Base-by-base conservation (phyloP, 2,329 filamentous ascomycete species). In the Drechmeria coniospora region DNA sequence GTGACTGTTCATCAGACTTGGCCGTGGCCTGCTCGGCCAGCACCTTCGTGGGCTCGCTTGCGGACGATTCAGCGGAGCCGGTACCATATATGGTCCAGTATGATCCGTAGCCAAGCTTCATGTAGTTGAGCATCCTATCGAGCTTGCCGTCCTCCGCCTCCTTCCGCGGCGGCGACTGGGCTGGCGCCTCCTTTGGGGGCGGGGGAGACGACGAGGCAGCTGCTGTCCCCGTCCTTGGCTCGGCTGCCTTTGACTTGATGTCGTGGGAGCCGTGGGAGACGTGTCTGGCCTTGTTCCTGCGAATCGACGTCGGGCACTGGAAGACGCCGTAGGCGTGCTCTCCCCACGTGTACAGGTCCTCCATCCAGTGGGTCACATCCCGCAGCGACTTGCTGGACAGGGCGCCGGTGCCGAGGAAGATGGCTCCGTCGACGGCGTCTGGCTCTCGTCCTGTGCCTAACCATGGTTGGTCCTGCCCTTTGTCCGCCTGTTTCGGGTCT, bases 261-360 rank as follows among this genome's bases (percentile, higher is more conserved):
- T n/a, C n/a, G n/a, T n/a, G n/a, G n/a, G n/a, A n/a, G n/a, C n/a
- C n/a, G n/a, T n/a, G n/a, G n/a, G n/a, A n/a, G n/a, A n/a, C n/a
- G n/a, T n/a, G n/a, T 29, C 43, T 51, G 15, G 38, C 47, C 43
- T 49, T 66, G 36, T 56, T 51, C 26, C 64, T 61, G 18, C 78
- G 67, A 33, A 65, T 64, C 2, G 79, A 76, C 2, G 67, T 69
- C 10, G 83, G 79, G 38, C 82, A 84, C 20, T 92, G 79, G 29
- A 70, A 68, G 6, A 94, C 69, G 4, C 86, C 87, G 47, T 93
- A 95, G 2, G 87, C 75, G 43, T 79, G 67, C 28, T 81, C 74
- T 2, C 86, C 87, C 61, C 83, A 82, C 17, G 65, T 74, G 50
- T 90, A 92, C 3, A 94, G 64, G 43, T 81, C 79, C 49, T 92